Evolutionary conservation across 2,329 filamentous ascomycete species (phyloP), one percentile per base, ranked within the genome.

Genomic region (Aspergillus pseudotamarii): DNA sequence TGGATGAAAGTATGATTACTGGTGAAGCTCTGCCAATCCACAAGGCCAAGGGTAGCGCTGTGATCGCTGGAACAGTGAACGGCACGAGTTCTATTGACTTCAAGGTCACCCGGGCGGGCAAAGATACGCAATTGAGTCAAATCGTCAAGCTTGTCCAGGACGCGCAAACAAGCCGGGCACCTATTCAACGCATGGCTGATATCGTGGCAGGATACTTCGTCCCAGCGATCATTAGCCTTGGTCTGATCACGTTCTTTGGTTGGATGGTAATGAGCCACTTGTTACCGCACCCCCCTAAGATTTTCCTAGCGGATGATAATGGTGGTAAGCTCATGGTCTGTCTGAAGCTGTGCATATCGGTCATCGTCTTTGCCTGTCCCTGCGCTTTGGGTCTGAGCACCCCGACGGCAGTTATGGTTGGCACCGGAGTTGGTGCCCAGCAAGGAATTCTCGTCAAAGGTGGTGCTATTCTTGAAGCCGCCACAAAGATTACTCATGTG

Each of bases 81-180:
- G 93, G 94, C 28, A 91, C 94, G 67, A 95, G 95, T 3, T 89
- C 94, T 55, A 83, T 97, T 45, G 95, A 98, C 76, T 95, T 98
- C 78, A 89, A 91, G 50, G 95, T 99, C 63, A 96, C 92, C 4
- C 88, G 94, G 70, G 94, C 94, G 41, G 95, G 95, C 56, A 91
- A 94, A 66, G 94, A 99, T 74, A 99, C 95, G 0, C 94, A 98
- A 76, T 89, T 99, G 61, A 97, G 93, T 78, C 95, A 98, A 79
- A 99, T 99, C 68, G 95, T 99, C 66, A 95, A 94, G 78, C 86
- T 98, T n/a, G 95, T 99, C 0, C 95, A 99, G 78, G 93, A 97
- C 76, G 95, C 95, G 3, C 95, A 99, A 78, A 98, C 94, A 2
- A 94, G 89, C 58, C 88, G 95, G 45, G 95, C 95, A 9, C 95